Evolutionary conservation across 2,329 filamentous ascomycete genomes (phyloP).

Genomic region (Aureobasidium sp.): DNA sequence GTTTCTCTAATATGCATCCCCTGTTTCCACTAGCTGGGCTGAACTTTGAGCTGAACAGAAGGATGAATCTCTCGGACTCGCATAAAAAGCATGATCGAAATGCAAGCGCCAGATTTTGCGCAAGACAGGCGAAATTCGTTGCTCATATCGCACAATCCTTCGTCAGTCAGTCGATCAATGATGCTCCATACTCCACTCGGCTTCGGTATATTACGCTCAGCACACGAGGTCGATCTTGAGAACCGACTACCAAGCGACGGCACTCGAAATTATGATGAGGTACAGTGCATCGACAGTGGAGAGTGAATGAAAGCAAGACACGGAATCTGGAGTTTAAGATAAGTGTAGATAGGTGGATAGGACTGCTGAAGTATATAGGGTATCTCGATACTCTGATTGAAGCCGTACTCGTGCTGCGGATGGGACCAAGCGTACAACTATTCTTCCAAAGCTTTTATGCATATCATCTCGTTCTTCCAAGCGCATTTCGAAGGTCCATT

Average conservation of each 20-base stretch:
- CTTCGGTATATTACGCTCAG: not conserved
- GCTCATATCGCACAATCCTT: not conserved
- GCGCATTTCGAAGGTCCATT: too few relatives aligned
- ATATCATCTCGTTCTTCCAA: too few relatives aligned
- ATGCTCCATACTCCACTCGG: not conserved
- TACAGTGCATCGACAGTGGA: not conserved
- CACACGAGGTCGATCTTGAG: not conserved
- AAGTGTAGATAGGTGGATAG: not conserved
- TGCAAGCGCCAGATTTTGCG: not conserved
- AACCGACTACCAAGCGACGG: not conserved
- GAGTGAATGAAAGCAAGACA: not conserved
- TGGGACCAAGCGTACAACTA: too few relatives aligned
- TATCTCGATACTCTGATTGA: not conserved
- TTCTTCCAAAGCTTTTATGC: too few relatives aligned
- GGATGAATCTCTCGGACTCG: not conserved
- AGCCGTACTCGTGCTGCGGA: too few relatives aligned
- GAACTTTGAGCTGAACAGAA: not conserved
- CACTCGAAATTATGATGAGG: not conserved
- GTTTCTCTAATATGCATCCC: not conserved
- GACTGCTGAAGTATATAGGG: not conserved
- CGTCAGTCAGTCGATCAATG: constrained; percentile 4
- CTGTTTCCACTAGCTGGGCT: constrained; percentile 4
- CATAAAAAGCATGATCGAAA: not conserved
- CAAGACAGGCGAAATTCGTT: not conserved
- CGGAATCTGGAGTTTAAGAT: not conserved